Evolutionary conservation across 306 rosid genomes (phyloP), one percentile per base, ranked within the genome.

Genomic region (Casuarina glauca): DNA sequence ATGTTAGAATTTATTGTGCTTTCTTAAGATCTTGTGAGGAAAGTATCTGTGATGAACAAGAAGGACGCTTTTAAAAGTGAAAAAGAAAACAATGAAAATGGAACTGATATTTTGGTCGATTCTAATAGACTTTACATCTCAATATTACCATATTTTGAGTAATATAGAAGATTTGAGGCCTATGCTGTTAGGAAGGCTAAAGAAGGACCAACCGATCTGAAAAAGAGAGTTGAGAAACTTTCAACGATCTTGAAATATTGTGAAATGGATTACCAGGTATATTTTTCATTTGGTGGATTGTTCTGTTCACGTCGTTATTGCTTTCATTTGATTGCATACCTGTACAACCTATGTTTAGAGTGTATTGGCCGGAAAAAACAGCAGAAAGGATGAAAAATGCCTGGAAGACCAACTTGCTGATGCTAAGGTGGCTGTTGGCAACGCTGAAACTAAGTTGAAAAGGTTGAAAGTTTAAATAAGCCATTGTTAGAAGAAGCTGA

Each of bases 361-460:
- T 50, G 93, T 95, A 39, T 49, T 92, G 73, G 97, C 93, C 51
- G 98, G 98, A 26, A 95, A 95, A 87, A 88, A 91, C 83, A 87
- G 88, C 74, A 97, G 97, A 81, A 82, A 89, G 74, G 98, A 95
- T 83, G 97, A 95, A 83, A 93, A 95, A 85, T 91, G 97, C 83
- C 81, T 95, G 57, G 93, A 92, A 88, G 97, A 91, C 81, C 98
- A 95, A 78, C 82, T 92, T 78, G 84, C 87, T 60, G 97, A 95
- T 89, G 98, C 98, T 42, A 95, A 93, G 83, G 75, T 87, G 77
- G 93, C 96, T 84, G 97, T 89, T 78, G 98, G 98, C 66, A 87
- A 84, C 83, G 88, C 96, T 73, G 97, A 91, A 84, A 95, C 97
- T 51, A 97, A 93, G 78, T 72, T 92, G 74, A 91, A 93, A 76